Base-by-base conservation (phyloP, 495 filamentous ascomycete genomes). In the Lentithecium fluviatile region DNA sequence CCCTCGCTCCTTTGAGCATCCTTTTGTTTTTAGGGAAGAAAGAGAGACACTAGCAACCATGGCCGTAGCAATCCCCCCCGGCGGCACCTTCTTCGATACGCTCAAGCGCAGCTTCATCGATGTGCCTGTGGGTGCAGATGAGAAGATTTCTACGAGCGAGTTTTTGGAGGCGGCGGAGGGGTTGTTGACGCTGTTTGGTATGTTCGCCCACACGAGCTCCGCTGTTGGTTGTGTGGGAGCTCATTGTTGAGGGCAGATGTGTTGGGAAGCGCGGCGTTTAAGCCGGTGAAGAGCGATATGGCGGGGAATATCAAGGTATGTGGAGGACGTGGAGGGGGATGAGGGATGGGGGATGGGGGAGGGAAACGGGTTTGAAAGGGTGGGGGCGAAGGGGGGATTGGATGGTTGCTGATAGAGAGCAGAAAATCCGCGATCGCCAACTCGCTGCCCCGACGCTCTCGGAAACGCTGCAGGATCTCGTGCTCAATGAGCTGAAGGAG, bases 111-210 rank as follows among this genome's bases (percentile, higher is more conserved):
- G 86, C 66, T 98, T 97, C 76, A 79, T 80, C 55, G 83, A 89
- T 53, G 94, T 96, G 24, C 85, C 88, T 11, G 73, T 96, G 62
- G 82, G 88, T 64, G 77, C 80, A 56, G 79, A 75, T 58, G 86
- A 90, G 54, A 84, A 84, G 74, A 86, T 97, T 66, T 72, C 82
- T 8, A 97, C 95, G 25, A 81, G 79, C 66, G 88, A 95, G 72
- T 98, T 97, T 77, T 85, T 97, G 61, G 89, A 95, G 38, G 95
- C 95, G 52, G 83, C 89, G 45, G 90, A 96, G 78, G 83, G 87
- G 24, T 75, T 97, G 65, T 88, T 88, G 46, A 84, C 84, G 43
- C 82, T 98, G 36, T 97, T 98, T 70, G 90, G 91, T 97, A 75
- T 19, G 79, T 65, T 19, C 49, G 24, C 55, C 24, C 56, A 19